phyloP scores from a whole-genome alignment of 1,284 basidiomycete genomes.

The Trichosporon sp. region DNA sequence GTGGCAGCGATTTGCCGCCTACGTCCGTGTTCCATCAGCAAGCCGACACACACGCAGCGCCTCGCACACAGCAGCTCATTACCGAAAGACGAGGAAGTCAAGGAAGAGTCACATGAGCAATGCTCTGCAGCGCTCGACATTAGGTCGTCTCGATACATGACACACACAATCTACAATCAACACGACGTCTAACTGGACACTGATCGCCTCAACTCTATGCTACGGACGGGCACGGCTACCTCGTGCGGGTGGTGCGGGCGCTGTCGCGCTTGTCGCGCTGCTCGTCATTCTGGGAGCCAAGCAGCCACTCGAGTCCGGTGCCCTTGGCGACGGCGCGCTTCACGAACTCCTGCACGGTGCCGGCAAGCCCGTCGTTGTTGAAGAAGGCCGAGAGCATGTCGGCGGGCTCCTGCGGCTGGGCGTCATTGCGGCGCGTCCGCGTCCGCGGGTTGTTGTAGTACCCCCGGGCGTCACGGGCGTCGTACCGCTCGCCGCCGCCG shows the following conservation, averaged over 20 bases:
- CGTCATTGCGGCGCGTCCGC: slow-evolving; percentile 6
- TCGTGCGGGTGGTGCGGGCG: neutral
- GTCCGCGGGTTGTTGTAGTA: slow-evolving; percentile 6
- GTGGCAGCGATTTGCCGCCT: neutral
- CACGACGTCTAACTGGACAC: neutral
- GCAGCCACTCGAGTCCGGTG: slow-evolving; percentile 38
- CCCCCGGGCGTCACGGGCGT: neutral
- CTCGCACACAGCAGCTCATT: too few relatives aligned
- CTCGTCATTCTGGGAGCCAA: slow-evolving; percentile 18
- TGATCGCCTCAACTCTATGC: too few relatives aligned
- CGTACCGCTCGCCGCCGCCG: neutral
- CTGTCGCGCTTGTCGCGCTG: neutral
- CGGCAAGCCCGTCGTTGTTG: slow-evolving; percentile 23
- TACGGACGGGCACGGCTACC: neutral
- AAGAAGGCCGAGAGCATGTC: slow-evolving; percentile 15
- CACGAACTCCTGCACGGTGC: slow-evolving; percentile 37
- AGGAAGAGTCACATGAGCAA: too few relatives aligned
- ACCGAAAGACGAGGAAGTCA: too few relatives aligned
- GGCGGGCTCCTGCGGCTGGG: neutral
- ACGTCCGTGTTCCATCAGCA: neutral
- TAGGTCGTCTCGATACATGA: neutral
- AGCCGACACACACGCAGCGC: too few relatives aligned
- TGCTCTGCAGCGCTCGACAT: neutral
- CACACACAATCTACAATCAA: neutral
- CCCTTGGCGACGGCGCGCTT: slow-evolving; percentile 33